These are phyloP conservation scores for Spathaspora gorwiae DNA, from an alignment of 805 yeast genomes.

Conservation along the genomic window DNA sequence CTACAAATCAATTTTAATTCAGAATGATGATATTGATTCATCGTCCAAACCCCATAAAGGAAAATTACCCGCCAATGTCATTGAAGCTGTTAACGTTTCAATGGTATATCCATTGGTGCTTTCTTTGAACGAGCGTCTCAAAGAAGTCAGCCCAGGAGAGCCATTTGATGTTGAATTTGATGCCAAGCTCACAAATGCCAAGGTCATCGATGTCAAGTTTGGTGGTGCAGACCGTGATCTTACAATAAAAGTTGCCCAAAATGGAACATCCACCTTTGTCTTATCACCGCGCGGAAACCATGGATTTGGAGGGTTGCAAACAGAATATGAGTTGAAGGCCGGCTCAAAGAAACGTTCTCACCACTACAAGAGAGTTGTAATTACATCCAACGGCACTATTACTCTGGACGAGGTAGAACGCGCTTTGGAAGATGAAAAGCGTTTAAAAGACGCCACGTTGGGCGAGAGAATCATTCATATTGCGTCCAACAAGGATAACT, in stretches of 20 bases:
- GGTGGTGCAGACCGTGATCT: slow-evolving; percentile 11
- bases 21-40: slow-evolving; percentile 13
- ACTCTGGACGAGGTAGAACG: slow-evolving; percentile 4
- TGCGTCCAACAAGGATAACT: background rate
- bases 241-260: slow-evolving; percentile 16
- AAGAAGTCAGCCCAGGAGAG: slow-evolving; percentile 3
- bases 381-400: slow-evolving; percentile 30
- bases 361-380: slow-evolving; percentile 27
- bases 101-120: slow-evolving; percentile 27
- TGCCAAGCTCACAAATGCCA: slow-evolving; percentile 15
- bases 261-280: slow-evolving; percentile 26
- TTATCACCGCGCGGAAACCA: slow-evolving; percentile 24
- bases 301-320: slow-evolving; percentile 28
- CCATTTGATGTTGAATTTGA: slow-evolving; percentile 15
- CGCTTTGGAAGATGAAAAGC: background rate
- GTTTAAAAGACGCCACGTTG: too few species aligned
- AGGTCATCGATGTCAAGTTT: slow-evolving; percentile 9
- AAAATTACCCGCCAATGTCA: slow-evolving; percentile 7
- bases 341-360: background rate
- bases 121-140: slow-evolving; percentile 7
- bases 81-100: slow-evolving; percentile 13
- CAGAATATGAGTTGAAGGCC: slow-evolving; percentile 18
- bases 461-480: background rate
- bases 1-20: slow-evolving; percentile 15
- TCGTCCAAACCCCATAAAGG: background rate